Conservation (phyloP, 164 flowering plant species). For the Annona squamosa region DNA sequence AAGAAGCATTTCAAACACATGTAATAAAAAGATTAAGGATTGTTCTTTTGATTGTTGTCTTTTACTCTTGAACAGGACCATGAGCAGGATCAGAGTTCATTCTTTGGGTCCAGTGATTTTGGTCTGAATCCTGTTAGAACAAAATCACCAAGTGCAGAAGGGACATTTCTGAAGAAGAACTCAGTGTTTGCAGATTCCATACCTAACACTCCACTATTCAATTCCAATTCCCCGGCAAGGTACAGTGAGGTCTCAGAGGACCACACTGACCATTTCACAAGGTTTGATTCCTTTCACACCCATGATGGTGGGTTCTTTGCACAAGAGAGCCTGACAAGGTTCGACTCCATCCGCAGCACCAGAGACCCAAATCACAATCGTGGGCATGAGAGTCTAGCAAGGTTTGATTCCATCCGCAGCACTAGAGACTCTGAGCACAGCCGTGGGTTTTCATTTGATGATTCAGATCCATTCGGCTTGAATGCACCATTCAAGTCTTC, state of each 20-base stretch:
- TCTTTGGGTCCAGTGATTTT: conserved; percentile 56
- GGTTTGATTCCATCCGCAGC: conserved; percentile 54
- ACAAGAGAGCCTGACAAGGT: conserved; percentile 41
- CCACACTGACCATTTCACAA: conserved; percentile 48
- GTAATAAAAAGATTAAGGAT: too few relatives aligned
- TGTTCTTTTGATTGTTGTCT: not conserved
- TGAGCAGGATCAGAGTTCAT: conserved; percentile 36
- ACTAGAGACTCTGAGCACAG: conserved; percentile 26
- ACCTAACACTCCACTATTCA: conserved; percentile 51
- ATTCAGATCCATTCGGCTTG: conserved; percentile 72
- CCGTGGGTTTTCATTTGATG: conserved; percentile 50
- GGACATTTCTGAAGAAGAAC: conserved; percentile 35
- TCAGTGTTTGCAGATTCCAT: conserved; percentile 65
- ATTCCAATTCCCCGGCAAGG: conserved; percentile 44
- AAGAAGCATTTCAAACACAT: too few relatives aligned
- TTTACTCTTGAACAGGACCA: conserved; percentile 36
- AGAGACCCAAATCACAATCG: conserved; percentile 25
- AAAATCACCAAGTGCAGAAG: conserved; percentile 47
- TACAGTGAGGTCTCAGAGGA: conserved; percentile 48
- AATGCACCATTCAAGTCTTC: conserved; percentile 68
- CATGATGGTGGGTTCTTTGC: conserved; percentile 28
- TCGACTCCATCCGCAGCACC: conserved; percentile 46
- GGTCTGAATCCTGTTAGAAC: conserved; percentile 51
- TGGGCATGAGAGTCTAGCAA: conserved; percentile 33
- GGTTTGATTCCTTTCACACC: conserved; percentile 64